Conservation (phyloP, 129 eudicot genomes). For the Glebionis coronaria region DNA sequence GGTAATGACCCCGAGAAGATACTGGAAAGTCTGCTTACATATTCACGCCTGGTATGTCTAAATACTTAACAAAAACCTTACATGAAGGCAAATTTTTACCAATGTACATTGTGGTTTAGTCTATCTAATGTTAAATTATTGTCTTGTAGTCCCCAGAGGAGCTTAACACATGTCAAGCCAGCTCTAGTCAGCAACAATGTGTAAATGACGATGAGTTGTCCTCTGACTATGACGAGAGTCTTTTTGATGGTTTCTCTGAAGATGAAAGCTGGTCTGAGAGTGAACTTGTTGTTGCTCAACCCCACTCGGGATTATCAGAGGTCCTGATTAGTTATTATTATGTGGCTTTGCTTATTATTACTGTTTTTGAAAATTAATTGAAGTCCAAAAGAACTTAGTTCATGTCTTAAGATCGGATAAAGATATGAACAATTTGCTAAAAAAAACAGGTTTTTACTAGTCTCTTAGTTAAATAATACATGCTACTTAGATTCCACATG, state of each 20-base stretch:
- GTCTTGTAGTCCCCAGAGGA: conserved; percentile 46
- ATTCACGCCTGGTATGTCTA: conserved; percentile 7
- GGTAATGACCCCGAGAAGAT: conserved; percentile 52
- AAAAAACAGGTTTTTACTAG: background rate
- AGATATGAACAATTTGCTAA: background rate
- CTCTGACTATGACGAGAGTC: conserved; percentile 65
- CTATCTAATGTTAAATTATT: conserved; percentile 7
- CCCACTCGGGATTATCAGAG: background rate
- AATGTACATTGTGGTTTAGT: background rate
- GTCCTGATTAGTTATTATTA: background rate
- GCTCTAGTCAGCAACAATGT: conserved; percentile 39
- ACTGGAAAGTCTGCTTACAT: conserved; percentile 51
- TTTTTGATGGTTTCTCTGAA: conserved; percentile 62
- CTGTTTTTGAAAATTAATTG: background rate
- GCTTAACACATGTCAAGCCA: conserved; percentile 17
- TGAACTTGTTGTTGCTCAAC: conserved; percentile 36
- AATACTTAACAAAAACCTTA: background rate
- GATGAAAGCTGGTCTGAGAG: conserved; percentile 50
- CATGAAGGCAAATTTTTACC: background rate
- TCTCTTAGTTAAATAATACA: background rate
- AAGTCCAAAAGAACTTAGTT: too few relatives aligned
- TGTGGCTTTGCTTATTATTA: background rate
- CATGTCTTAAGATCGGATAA: background rate
- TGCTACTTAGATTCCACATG: too few relatives aligned
- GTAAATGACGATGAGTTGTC: conserved; percentile 46